Conservation (phyloP, 305 asterid genomes). For the Fraxinus dipetala region DNA sequence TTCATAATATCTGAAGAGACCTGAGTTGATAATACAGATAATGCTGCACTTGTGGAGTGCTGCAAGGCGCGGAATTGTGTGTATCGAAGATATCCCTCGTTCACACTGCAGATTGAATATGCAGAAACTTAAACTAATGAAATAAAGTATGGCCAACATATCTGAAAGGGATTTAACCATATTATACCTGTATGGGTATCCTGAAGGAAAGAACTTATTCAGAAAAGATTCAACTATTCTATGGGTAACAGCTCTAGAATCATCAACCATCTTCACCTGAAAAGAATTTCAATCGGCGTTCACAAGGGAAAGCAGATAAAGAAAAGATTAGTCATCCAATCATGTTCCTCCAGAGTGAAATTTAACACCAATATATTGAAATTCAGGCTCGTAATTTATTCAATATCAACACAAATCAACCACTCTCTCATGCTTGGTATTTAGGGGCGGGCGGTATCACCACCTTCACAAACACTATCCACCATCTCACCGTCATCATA, state of each 20-base stretch:
- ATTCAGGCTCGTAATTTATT: background rate
- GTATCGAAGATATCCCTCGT: constrained; percentile 91
- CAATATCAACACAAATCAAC: background rate
- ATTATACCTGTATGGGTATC: constrained; percentile 86
- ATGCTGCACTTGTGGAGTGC: constrained; percentile 89
- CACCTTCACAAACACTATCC: background rate
- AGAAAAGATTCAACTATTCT: constrained; percentile 65
- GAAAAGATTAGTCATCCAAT: background rate
- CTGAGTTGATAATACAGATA: constrained; percentile 94
- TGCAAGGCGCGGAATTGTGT: constrained; percentile 93
- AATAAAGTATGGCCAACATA: constrained; percentile 4
- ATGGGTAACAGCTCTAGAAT: constrained; percentile 63
- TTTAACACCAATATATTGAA: background rate
- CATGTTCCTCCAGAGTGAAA: background rate
- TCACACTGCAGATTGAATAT: constrained; percentile 60
- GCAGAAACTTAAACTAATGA: constrained; percentile 11
- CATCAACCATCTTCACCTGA: constrained; percentile 77
- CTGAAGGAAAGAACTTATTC: constrained; percentile 87
- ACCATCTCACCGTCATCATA: background rate
- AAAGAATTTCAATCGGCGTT: constrained; percentile 10
- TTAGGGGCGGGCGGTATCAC: background rate
- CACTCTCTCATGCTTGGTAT: background rate
- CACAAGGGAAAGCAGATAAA: background rate
- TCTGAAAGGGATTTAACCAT: constrained; percentile 11
- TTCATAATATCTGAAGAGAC: constrained; percentile 44